A percentile compares a stretch with the other conserved stretches of the same genome.
phyloP scores from a whole-genome alignment of 192 early-diverging fungal species.

The Pilaira anomala region DNA sequence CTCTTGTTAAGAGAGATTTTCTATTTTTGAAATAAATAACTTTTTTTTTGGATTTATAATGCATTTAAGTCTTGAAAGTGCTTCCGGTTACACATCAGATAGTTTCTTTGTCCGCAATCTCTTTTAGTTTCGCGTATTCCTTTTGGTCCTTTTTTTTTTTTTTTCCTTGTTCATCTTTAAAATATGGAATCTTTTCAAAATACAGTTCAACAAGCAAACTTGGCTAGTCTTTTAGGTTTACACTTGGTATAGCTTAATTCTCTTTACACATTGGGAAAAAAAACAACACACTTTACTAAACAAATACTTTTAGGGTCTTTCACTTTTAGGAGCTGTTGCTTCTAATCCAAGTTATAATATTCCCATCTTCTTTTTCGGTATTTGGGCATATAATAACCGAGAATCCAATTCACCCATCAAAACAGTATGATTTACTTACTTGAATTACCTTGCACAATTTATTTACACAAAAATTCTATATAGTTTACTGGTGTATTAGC shows the following conservation, averaged over 20 bases:
- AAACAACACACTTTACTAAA: neutral
- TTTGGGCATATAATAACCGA: constrained; percentile 49
- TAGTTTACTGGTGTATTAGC: constrained; percentile 48
- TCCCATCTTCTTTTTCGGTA: constrained; percentile 51
- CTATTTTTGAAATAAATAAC: no score
- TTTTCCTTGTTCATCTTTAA: no score
- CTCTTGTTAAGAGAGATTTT: no score
- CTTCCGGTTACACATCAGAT: no score
- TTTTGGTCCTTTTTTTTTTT: no score
- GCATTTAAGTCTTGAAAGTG: no score
- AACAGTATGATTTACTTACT: constrained; percentile 28
- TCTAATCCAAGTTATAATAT: constrained; percentile 49
- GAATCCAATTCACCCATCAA: constrained; percentile 51
- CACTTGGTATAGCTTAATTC: constrained; percentile 24
- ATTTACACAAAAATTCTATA: neutral
- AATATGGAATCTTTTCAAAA: constrained; percentile 30
- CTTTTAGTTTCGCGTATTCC: no score
- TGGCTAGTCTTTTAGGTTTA: constrained; percentile 29
- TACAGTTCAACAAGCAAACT: constrained; percentile 28
- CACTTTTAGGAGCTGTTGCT: constrained; percentile 45
- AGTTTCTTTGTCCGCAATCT: no score
- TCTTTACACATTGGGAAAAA: neutral
- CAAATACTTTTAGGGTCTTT: constrained; percentile 37
- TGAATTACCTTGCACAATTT: neutral
- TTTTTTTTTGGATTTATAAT: no score